Evolutionary conservation across 140 eudicot species (phyloP).

Genomic region (Senecio squalidus): DNA sequence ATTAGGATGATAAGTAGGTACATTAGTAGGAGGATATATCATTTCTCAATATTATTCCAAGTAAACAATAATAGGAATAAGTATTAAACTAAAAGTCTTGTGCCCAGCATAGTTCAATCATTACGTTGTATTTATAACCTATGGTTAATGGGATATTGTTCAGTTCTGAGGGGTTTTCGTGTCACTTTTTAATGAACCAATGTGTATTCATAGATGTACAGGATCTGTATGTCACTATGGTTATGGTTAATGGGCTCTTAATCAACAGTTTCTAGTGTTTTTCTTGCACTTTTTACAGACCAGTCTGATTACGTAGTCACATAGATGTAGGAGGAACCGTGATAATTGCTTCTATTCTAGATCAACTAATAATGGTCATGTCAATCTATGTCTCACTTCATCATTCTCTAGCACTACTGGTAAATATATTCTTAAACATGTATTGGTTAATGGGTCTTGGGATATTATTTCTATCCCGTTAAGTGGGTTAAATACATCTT

Average conservation of each 20-base stretch:
- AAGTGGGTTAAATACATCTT: too few relatives aligned
- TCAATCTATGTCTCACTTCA: too few relatives aligned
- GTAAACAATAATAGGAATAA: too few relatives aligned
- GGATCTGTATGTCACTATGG: background rate
- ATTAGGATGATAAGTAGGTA: too few relatives aligned
- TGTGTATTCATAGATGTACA: background rate
- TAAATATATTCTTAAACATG: background rate
- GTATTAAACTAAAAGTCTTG: too few relatives aligned
- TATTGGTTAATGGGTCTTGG: too few relatives aligned
- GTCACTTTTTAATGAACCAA: background rate
- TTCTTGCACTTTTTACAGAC: background rate
- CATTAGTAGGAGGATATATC: too few relatives aligned
- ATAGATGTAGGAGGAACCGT: background rate
- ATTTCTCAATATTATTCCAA: too few relatives aligned
- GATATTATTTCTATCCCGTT: too few relatives aligned
- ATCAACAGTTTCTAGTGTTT: background rate
- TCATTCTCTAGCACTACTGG: too few relatives aligned
- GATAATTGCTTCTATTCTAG: background rate
- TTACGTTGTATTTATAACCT: background rate
- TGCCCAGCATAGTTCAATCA: too few relatives aligned
- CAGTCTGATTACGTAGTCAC: background rate
- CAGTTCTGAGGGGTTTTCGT: background rate
- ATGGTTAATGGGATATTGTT: background rate
- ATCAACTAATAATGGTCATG: background rate
- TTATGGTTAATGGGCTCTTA: background rate